phyloP scores from a whole-genome alignment of 208 protist species.

The Crithidia expoeki region DNA sequence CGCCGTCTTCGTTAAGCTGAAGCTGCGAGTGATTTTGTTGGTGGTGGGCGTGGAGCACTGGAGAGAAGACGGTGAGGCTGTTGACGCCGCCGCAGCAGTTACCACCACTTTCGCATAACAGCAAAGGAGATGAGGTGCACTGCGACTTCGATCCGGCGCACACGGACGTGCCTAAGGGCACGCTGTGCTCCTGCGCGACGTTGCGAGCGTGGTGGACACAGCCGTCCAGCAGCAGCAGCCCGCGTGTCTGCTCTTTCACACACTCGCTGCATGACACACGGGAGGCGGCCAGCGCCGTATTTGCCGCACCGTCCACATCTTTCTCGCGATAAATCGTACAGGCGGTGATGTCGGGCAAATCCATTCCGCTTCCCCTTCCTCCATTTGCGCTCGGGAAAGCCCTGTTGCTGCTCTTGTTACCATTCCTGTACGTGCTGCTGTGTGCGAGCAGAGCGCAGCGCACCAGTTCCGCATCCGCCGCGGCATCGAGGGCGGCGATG shows the following conservation, averaged over 20 bases:
- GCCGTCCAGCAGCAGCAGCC: conserved; percentile 12
- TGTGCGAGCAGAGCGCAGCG: conserved; percentile 36
- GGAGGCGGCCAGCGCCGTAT: background rate
- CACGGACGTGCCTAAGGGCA: background rate
- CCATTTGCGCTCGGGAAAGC: background rate
- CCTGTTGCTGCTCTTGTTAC: background rate
- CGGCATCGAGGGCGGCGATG: conserved; percentile 58
- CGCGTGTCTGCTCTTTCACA: background rate
- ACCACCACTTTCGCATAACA: background rate
- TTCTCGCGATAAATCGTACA: background rate
- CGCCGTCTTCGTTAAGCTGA: too few species aligned
- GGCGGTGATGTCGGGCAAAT: background rate
- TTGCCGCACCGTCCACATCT: background rate
- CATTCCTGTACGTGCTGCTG: background rate
- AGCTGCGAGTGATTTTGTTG: background rate
- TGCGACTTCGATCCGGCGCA: background rate
- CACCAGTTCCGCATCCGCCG: conserved; percentile 60
- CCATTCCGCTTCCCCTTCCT: background rate
- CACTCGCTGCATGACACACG: conserved; percentile 9
- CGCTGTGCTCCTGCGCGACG: conserved; percentile 7
- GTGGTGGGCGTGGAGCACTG: background rate
- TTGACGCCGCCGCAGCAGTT: background rate
- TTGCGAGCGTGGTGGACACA: conserved; percentile 5
- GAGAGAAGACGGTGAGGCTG: conserved; percentile 13
- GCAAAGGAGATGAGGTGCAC: background rate